These are phyloP conservation scores for Daldinia decipiens DNA, from an alignment of 495 filamentous ascomycete genomes.

Conservation along the genomic window DNA sequence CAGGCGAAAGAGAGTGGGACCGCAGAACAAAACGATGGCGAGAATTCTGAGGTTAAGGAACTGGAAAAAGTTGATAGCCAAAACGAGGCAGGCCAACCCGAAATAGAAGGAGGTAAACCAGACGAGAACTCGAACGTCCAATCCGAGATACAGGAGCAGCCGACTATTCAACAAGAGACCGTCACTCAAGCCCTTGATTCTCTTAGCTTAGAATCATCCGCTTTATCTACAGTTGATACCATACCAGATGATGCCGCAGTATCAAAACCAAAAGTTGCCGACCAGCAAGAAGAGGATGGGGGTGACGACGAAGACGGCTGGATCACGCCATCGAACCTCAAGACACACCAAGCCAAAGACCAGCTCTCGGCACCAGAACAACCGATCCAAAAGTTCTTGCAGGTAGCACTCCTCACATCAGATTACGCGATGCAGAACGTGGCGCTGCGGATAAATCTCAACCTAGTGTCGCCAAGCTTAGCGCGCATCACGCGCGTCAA, in stretches of 20 bases:
- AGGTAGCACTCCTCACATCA: conserved; percentile 87
- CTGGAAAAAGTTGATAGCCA: not conserved
- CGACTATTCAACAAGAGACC: conserved; percentile 35
- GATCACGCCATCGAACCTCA: conserved; percentile 95
- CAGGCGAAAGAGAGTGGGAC: conserved; percentile 39
- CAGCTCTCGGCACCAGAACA: conserved; percentile 53
- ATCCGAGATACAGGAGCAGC: conserved; percentile 28
- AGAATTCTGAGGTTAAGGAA: conserved; percentile 9
- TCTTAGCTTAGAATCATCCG: conserved; percentile 41
- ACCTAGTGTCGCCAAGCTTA: conserved; percentile 81
- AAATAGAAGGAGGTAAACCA: conserved; percentile 15
- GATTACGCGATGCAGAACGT: conserved; percentile 99
- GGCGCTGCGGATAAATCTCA: conserved; percentile 90
- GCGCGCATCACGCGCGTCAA: conserved; percentile 81
- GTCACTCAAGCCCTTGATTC: conserved; percentile 41
- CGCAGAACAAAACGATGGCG: conserved; percentile 18
- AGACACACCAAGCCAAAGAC: conserved; percentile 78
- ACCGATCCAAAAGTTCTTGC: conserved; percentile 69
- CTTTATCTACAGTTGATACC: conserved; percentile 26
- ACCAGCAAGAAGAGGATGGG: conserved; percentile 56
- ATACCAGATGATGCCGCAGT: conserved; percentile 11
- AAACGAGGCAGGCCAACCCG: conserved; percentile 3
- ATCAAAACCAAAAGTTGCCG: conserved; percentile 49
- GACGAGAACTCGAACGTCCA: conserved; percentile 23
- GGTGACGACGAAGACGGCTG: conserved; percentile 79